Percentiles rank a stretch among this genome's conserved stretches.
phyloP scores from a whole-genome alignment of 176 grass and related monocot genomes.

The Lolium perenne region DNA sequence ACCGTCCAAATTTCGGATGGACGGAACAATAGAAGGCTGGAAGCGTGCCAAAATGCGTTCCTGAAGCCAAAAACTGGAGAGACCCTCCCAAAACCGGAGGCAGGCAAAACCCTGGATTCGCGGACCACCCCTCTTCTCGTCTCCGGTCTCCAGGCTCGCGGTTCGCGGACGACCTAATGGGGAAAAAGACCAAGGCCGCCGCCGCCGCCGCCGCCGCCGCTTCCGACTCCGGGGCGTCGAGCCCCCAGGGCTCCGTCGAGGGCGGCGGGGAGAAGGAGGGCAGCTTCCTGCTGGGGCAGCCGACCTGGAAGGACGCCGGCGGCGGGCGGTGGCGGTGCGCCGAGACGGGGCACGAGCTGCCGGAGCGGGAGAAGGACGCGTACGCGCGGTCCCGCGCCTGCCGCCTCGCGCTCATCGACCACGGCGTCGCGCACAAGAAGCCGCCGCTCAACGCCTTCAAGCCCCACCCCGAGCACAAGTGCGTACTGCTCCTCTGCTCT shows the following conservation, averaged over 20 bases:
- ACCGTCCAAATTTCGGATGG: neutral
- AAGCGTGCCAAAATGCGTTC: neutral
- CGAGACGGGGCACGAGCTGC: conserved; percentile 90
- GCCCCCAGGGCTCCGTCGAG: conserved; percentile 38
- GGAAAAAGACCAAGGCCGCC: conserved; percentile 49
- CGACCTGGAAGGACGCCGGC: conserved; percentile 74
- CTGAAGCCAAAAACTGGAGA: neutral
- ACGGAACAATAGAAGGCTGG: neutral
- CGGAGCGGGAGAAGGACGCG: conserved; percentile 72
- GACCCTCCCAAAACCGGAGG: neutral
- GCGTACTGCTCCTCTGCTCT: conserved; percentile 11
- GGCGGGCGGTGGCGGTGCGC: conserved; percentile 70
- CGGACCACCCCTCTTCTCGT: neutral
- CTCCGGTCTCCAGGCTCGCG: neutral
- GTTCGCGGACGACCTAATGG: conserved; percentile 45
- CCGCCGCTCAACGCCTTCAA: conserved; percentile 84
- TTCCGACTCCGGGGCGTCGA: conserved; percentile 26
- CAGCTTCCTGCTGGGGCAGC: conserved; percentile 73
- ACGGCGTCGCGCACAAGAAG: conserved; percentile 65
- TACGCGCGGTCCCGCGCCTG: conserved; percentile 76
- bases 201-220: neutral
- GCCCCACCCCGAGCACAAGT: conserved; percentile 80
- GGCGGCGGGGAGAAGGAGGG: conserved; percentile 70
- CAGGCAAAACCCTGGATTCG: conserved; percentile 30
- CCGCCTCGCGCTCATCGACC: conserved; percentile 82